Evolutionary conservation across 2,329 filamentous ascomycete species (phyloP), one percentile per base, ranked within the genome.

Genomic region (Fusarium oxysporum): DNA sequence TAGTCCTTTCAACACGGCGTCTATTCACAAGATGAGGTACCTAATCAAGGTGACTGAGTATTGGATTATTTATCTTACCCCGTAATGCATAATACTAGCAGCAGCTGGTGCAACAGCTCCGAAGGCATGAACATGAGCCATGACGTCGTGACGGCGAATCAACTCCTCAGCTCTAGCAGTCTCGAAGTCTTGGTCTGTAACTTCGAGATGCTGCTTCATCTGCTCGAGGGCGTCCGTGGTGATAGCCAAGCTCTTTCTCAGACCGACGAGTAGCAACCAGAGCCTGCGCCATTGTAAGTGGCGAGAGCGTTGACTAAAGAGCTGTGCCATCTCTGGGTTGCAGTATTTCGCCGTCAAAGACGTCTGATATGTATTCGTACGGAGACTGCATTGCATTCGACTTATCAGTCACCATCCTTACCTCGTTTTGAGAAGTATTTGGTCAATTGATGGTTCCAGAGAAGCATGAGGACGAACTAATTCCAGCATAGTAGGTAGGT

Each of bases 41-140:
- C 30, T 32, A 32, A 32, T 32, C 30, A 11, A 32, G 30, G 30
- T 32, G 28, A 28, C 28, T 28, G 28, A 28, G 28, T 28, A 28
- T 28, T 28, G 28, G 28, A 28, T 28, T 28, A 28, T 28, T 28
- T 28, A 28, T 6, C 28, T 28, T 28, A 28, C 6, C 28, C 28
- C 28, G 30, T 71, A 71, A 47, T 72, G 70, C 14, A 71, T 72
- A 28, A 72, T 55, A 37, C 70, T 68, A 23, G 70, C 70, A 17
- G 70, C 70, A 28, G 63, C 68, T 23, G 68, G 70, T 7, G 70
- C 68, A 19, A 62, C 70, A 28, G 53, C 45, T 32, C 70, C 70
- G 33, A 71, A 72, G 19, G 65, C 64, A 17, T 28, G 28, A 7
- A 28, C 28, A 28, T 28, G 28, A 28, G 28, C 28, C 28, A 28